Conservation (phyloP, 1,139 yeast species). For the Arxiozyma slooffiae region DNA sequence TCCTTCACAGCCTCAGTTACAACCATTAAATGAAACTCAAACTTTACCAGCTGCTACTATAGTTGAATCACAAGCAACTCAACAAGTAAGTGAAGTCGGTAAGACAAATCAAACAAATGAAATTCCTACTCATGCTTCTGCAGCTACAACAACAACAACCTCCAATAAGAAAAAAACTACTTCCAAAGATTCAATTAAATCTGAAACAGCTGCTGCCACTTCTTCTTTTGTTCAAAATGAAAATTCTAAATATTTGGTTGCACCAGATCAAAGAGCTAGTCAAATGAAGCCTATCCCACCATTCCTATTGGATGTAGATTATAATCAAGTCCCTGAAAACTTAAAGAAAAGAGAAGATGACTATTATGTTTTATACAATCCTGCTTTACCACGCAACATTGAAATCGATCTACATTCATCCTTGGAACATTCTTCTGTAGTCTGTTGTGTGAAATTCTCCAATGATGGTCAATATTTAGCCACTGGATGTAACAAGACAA, state of each 20-base stretch:
- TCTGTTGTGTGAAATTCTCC: slow-evolving; percentile 91
- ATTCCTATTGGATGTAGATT: slow-evolving; percentile 72
- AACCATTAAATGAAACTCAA: not conserved
- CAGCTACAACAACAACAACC: slow-evolving; percentile 5
- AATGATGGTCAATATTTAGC: slow-evolving; percentile 90
- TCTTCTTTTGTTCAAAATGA: not conserved
- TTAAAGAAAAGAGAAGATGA: slow-evolving; percentile 79
- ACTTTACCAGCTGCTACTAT: slow-evolving; percentile 6
- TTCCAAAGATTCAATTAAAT: not conserved
- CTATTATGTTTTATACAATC: slow-evolving; percentile 85
- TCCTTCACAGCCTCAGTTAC: slow-evolving; percentile 11
- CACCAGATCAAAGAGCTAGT: slow-evolving; percentile 37
- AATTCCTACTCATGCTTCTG: not conserved
- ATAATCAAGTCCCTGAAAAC: slow-evolving; percentile 65
- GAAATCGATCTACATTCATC: slow-evolving; percentile 86
- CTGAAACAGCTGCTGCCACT: not conserved
- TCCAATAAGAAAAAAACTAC: slow-evolving; percentile 26
- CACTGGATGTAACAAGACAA: slow-evolving; percentile 93
- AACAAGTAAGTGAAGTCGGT: slow-evolving; percentile 20
- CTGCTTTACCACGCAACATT: slow-evolving; percentile 62
- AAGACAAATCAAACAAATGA: slow-evolving; percentile 9
- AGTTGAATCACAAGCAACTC: slow-evolving; percentile 15
- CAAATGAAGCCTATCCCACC: slow-evolving; percentile 76
- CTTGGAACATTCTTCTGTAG: slow-evolving; percentile 85
- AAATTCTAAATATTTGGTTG: slow-evolving; percentile 31